A percentile compares a stretch with the other conserved stretches of the same genome.
phyloP scores from a whole-genome alignment of 164 flowering plant genomes.

The Houttuynia cordata region DNA sequence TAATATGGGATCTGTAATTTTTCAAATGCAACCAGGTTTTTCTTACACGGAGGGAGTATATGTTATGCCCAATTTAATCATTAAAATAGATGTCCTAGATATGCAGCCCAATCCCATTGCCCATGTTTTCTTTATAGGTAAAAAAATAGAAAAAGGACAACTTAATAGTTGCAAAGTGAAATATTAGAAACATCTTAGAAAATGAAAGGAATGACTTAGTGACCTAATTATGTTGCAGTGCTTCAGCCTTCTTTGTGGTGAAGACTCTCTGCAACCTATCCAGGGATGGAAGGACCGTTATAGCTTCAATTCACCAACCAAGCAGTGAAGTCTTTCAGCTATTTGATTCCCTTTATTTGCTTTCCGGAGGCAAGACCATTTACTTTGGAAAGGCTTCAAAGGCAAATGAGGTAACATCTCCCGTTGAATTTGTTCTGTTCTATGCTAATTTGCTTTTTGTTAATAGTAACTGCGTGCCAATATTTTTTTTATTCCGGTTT shows the following conservation, averaged over 20 bases:
- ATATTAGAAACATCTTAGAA: constrained; percentile 71
- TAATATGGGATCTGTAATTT: too few species aligned
- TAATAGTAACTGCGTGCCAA: too few species aligned
- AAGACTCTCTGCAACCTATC: constrained; percentile 73
- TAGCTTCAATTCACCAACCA: constrained; percentile 74
- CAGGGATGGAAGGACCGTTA: constrained; percentile 82
- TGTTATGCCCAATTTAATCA: too few species aligned
- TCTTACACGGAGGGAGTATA: too few species aligned
- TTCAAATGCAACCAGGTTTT: too few species aligned
- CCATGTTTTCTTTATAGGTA: too few species aligned
- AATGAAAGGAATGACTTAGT: constrained; percentile 84
- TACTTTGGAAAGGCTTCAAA: constrained; percentile 85
- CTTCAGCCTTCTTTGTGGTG: constrained; percentile 90
- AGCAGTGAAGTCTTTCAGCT: constrained; percentile 38
- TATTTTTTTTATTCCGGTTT: too few species aligned
- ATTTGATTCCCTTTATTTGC: constrained; percentile 75
- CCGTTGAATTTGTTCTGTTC: too few species aligned
- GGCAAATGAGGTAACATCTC: constrained; percentile 50
- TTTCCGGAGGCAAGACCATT: constrained; percentile 79
- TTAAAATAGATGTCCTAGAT: too few species aligned
- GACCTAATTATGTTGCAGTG: constrained; percentile 37
- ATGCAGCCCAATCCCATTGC: too few species aligned
- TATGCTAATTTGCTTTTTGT: constrained; percentile 10
- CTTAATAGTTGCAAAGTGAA: too few species aligned
- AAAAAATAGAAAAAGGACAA: too few species aligned